Evolutionary conservation across 768 basidiomycete genomes (phyloP), one percentile per base, ranked within the genome.

Genomic region (Pholiota molesta): DNA sequence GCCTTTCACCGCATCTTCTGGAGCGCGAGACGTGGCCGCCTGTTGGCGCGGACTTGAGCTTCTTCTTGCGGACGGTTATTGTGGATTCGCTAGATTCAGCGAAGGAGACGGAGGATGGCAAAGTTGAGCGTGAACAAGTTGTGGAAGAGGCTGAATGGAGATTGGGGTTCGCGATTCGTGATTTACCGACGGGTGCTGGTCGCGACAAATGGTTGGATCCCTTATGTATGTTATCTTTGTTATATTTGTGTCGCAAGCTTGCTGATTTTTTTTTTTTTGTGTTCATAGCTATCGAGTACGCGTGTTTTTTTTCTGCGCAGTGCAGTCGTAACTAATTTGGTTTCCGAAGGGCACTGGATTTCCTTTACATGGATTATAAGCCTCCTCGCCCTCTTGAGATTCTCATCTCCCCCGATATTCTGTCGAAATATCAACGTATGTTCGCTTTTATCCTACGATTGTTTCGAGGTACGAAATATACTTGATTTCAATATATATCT

Each of bases 291-390:
- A 82, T 86, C 23, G 82, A 86, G 85, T 83, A 69, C 57, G 83
- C 73, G 60, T 39, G 60, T 39, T 29, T 58, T 63, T 28, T 13
- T 19, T 53, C 64, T 29, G 19, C 21, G 21, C 40, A 52, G 5
- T 45, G 6, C 13, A 42, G 8, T 33, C 40, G 21, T 59, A 8
- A 45, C 57, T 62, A 33, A 71, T 35, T 19, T 52, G 52, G 54
- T 31, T 29, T 66, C 55, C 19, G 5, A 65, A 93, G 92, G 72
- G 94, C 95, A 7, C 72, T 97, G 45, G 95, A 96, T 72, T 97
- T 96, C 70, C 75, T 97, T 14, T 93, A 92, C 69, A 87, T 97
- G 78, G 87, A 94, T 65, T 97, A 97, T 73, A 90, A 90, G 67
- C 89, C 92, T n/a, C 92, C 94, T 1, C 80, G 81, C n/a, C 85